Evolutionary conservation across 2,329 filamentous ascomycete species (phyloP).

Genomic region (Thelonectria rubi): DNA sequence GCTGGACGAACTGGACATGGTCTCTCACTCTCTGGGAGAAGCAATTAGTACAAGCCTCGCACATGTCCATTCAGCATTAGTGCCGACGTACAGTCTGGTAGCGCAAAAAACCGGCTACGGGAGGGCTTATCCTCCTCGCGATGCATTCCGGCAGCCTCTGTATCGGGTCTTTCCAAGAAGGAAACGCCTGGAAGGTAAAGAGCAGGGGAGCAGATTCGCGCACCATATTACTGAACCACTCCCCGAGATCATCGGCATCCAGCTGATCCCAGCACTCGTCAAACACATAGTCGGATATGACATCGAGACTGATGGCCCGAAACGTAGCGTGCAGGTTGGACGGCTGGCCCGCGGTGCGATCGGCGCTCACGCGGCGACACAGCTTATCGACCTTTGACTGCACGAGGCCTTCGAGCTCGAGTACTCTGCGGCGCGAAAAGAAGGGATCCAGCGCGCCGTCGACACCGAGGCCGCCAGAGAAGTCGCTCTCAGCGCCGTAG

Average conservation of each 20-base stretch:
- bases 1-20: slow-evolving; percentile 13
- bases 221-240: slow-evolving; percentile 27
- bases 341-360: slow-evolving; percentile 4
- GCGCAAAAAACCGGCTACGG: slow-evolving; percentile 18
- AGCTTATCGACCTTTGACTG: slow-evolving; percentile 44
- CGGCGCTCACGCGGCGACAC: slow-evolving; percentile 21
- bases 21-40: slow-evolving; percentile 18
- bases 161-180: slow-evolving; percentile 4
- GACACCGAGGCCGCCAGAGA: slow-evolving; percentile 29
- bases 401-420: slow-evolving; percentile 49
- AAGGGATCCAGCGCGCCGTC: slow-evolving; percentile 49
- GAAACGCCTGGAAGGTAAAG: slow-evolving; percentile 23
- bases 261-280: slow-evolving; percentile 30
- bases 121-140: slow-evolving; percentile 11
- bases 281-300: slow-evolving; percentile 32
- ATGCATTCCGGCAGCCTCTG: slow-evolving; percentile 14
- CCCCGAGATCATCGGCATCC: slow-evolving; percentile 20
- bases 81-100: slow-evolving; percentile 2
- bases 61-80: not conserved
- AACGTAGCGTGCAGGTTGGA: slow-evolving; percentile 25
- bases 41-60: too few relatives aligned
- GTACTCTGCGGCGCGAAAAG: slow-evolving; percentile 53
- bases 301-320: slow-evolving; percentile 28
- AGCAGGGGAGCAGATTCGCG: slow-evolving; percentile 17
- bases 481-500: slow-evolving; percentile 26